Evolutionary conservation across 75 land plant species (phyloP), one percentile per base, ranked within the genome.

Genomic region (Pinus tabuliformis): DNA sequence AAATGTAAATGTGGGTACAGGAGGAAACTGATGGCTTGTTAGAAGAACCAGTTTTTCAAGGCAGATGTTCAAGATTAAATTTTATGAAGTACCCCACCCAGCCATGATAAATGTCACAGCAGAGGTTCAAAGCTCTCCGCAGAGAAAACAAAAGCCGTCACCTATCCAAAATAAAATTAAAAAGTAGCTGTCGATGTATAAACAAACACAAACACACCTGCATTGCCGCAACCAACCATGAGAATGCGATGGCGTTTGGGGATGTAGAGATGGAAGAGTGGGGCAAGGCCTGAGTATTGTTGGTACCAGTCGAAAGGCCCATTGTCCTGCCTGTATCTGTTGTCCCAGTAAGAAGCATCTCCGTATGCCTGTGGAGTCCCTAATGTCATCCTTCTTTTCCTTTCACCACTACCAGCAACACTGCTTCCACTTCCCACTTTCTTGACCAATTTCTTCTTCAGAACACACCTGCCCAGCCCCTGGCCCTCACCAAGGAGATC

Each of bases 231-330:
- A 0, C 99, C 99, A 68, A 89, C 89, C 81, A 90, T 83, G 78
- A 96, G 89, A 70, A 88, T 62, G 66, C 86, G 92, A 7, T 81
- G 82, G 59, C 75, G 58, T 42, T 57, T 87, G 11, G 85, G 85
- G 72, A 91, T 22, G 83, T 93, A 93, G 76, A 83, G 86, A 6
- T 77, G 73, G 87, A 96, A 59, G 70, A 93, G 83, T 3, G 94
- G 86, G 18, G 89, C 62, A 6, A 96, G 72, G 63, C 89, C 81
- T 13, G 70, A 24, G 84, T 91, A 93, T 79, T 89, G 85, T 81
- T 96, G 99, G 83, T 93, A 96, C 99, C 99, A 96, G 62, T 96
- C 99, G 82, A 96, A 96, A 16, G 97, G 57, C 0, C 77, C 82
- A 4, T 79, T 45, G 59, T 93, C 95, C 62, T 88, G 66, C 37